These are phyloP conservation scores for Sequoiadendron giganteum DNA, from an alignment of 75 land plant species.

Conservation along the genomic window DNA sequence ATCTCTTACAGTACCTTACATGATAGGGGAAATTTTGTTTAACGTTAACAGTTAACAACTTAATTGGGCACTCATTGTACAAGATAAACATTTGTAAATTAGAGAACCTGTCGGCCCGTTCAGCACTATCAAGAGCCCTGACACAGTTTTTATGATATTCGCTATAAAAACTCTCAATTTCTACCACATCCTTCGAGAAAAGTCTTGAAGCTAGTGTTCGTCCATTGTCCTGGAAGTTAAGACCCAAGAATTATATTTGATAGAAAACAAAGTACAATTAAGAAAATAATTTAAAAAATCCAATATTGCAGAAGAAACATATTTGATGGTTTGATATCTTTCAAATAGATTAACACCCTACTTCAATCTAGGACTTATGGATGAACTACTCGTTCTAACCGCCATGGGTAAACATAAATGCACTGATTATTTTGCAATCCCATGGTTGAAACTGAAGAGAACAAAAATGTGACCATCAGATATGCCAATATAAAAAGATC, in stretches of 20 bases:
- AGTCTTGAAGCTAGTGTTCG: conserved; percentile 71
- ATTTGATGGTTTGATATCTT: not conserved
- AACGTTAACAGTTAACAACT: too few relatives aligned
- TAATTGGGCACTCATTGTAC: not conserved
- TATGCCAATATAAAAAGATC: not conserved
- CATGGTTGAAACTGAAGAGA: not conserved
- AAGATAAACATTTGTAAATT: not conserved
- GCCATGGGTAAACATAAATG: not conserved
- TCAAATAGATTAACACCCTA: not conserved
- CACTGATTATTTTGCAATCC: not conserved
- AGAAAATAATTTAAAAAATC: not conserved
- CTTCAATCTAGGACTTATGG: not conserved
- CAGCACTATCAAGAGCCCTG: conserved; percentile 81
- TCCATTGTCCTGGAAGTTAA: conserved; percentile 62
- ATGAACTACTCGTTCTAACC: not conserved
- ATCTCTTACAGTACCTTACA: not conserved
- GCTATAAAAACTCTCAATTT: conserved; percentile 86
- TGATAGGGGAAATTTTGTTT: too few relatives aligned
- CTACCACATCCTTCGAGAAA: conserved; percentile 83
- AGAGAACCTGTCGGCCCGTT: conserved; percentile 84
- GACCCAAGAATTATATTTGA: not conserved
- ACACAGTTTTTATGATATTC: conserved; percentile 87
- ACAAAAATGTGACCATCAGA: not conserved
- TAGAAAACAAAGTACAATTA: not conserved
- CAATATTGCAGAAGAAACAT: not conserved